Base-by-base conservation (phyloP, 2,329 filamentous ascomycete genomes). In the Xylaria sp. region DNA sequence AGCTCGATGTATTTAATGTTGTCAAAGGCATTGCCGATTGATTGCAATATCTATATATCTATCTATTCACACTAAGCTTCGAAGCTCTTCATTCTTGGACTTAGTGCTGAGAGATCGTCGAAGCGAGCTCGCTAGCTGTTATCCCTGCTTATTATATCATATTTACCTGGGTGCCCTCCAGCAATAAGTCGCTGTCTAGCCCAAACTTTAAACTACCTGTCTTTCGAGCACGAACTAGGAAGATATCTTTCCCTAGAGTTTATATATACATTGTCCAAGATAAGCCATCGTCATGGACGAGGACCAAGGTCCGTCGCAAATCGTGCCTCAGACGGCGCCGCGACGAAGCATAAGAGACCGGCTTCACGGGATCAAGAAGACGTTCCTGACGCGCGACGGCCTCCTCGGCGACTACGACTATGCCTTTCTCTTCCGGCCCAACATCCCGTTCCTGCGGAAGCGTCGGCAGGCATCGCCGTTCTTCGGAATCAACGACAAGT, bases 401-500 rank as follows among this genome's bases (percentile, higher is more conserved):
- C 85, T 97, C 31, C 80, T 97, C 65, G 94, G 94, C 71, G 86
- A 89, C 74, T 97, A 97, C 80, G 92, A 97, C 85, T 97, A 97
- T 86, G 92, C 80, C 42, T 96, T 94, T 76, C 89, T 97, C 48
- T 97, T 97, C 84, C 89, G 83, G 26, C 92, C 89, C 1, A 94
- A 92, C 73, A 81, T 97, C 26, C 94, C 94, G 0, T 97, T 97
- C 80, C 89, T 96, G 85, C 89, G 87, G 77, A 88, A 87, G 78
- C 75, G 82, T 5, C 79, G 79, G 40, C 80, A 82, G 71, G 83
- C 85, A n/a, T 88, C 91, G 38, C 93, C 93, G 0, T 96, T 97
- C 80, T 96, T 95, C 75, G 93, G 92, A n/a, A 88, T 95, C 46
- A 87, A 95, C 74, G 92, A 94, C 79, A 83, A 82, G 65, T 92